Conservation (phyloP, 495 filamentous ascomycete species). For the Pyrenula aspistea region DNA sequence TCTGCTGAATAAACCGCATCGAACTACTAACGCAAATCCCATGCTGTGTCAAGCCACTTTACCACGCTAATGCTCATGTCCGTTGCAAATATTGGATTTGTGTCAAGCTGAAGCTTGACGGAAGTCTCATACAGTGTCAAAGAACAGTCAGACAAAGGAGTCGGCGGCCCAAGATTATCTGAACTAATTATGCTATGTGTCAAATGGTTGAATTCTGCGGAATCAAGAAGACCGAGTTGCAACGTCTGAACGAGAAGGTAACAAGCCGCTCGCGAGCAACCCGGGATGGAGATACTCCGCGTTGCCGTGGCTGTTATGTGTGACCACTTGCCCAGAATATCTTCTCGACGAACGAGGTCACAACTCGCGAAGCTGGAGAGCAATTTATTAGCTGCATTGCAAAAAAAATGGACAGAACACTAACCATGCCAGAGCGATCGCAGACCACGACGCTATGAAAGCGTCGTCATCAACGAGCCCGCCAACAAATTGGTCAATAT, state of each 20-base stretch:
- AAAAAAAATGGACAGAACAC: neutral
- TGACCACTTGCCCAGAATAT: constrained; percentile 7
- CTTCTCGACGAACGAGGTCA: neutral
- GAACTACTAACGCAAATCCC: neutral
- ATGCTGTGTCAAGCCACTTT: neutral
- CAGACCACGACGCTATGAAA: constrained; percentile 47
- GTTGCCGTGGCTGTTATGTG: constrained; percentile 2
- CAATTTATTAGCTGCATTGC: neutral
- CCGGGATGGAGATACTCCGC: neutral
- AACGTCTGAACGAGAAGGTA: neutral
- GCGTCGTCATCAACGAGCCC: constrained; percentile 45
- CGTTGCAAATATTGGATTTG: neutral
- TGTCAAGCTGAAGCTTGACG: neutral
- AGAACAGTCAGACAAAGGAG: neutral
- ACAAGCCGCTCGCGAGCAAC: neutral
- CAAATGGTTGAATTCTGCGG: neutral
- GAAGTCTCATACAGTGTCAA: neutral
- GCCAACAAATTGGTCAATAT: neutral
- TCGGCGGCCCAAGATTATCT: neutral
- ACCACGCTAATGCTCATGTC: neutral
- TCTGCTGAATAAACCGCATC: neutral
- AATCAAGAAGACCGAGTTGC: neutral
- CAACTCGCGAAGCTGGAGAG: neutral
- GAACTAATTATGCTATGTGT: neutral
- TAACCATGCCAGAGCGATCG: constrained; percentile 52